Evolutionary conservation across 2,329 filamentous ascomycete genomes (phyloP), one percentile per base, ranked within the genome.

Genomic region (Beauveria australis): DNA sequence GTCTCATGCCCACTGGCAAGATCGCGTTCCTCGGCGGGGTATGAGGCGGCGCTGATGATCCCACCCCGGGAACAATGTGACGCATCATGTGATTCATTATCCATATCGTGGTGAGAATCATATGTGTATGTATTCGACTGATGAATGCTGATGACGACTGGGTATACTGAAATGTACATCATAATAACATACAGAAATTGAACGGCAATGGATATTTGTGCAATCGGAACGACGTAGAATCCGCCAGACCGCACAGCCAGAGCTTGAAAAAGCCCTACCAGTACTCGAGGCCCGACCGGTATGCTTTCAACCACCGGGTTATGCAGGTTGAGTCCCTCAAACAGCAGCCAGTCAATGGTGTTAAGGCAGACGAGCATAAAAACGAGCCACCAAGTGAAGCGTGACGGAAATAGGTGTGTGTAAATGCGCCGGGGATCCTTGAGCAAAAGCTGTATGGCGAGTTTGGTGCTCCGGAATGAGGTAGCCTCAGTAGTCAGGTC

Each of bases 61-160:
- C 33, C 33, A 14, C 2, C 8, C n/a, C 10, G 2, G 41, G 5
- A 16, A 14, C 22, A 6, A 22, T 47, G 12, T 6, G 54, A 12
- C 1, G 24, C 26, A 18, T 48, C 54, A 24, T 28, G 6, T 18
- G 5, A 5, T 2, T 49, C 53, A n/a, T 5, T 12, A 22, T 72
- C 4, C 30, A 47, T 72, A 72, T 85, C 83, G 37, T 87, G 81
- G 0, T 86, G 86, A 1, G 33, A 37, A 14, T 14, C 33, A 89
- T 75, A 86, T 68, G 89, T 87, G 67, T 90, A 90, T 33, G 88
- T 83, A 67, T 89, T 89, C 44, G 86, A 87, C 68, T 86, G 84
- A 30, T 87, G 81, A 73, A 87, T 82, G 1, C 81, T 84, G 62
- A 87, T 83, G 28, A 82, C 80, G 24, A 87, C 79, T 0, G 85